phyloP scores from a whole-genome alignment of 2,329 filamentous ascomycete species.

The Paramyrothecium roridum region DNA sequence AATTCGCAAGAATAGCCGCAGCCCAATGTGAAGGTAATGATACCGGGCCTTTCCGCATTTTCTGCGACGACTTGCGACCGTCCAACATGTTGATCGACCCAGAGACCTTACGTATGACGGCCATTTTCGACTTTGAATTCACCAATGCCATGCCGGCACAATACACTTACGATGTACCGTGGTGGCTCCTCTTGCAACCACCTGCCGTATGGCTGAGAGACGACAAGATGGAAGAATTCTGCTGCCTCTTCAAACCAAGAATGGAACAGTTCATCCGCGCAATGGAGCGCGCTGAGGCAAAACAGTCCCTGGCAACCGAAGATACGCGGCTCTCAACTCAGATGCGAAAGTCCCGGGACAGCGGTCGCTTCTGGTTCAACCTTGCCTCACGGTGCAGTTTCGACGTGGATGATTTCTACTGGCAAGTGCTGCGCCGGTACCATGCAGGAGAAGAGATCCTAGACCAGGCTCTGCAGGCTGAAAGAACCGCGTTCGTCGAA shows the following conservation, averaged over 20 bases:
- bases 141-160: slow-evolving; percentile 36
- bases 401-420: slow-evolving; percentile 31
- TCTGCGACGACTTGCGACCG: slow-evolving; percentile 35
- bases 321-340: slow-evolving; percentile 12
- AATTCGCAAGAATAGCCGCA: slow-evolving; percentile 25
- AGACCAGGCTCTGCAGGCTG: too few species aligned
- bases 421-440: slow-evolving; percentile 20
- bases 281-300: slow-evolving; percentile 22
- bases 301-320: not conserved
- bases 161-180: slow-evolving; percentile 32
- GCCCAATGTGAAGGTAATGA: slow-evolving; percentile 24
- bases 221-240: slow-evolving; percentile 15
- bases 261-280: slow-evolving; percentile 33
- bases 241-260: slow-evolving; percentile 22
- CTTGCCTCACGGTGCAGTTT: slow-evolving; percentile 31
- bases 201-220: slow-evolving; percentile 19
- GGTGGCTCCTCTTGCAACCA: slow-evolving; percentile 31
- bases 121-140: slow-evolving; percentile 36
- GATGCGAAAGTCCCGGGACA: slow-evolving; percentile 32
- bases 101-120: slow-evolving; percentile 28
- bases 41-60: slow-evolving; percentile 31
- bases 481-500: too few species aligned
- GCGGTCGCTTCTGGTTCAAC: slow-evolving; percentile 32
- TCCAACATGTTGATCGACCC: slow-evolving; percentile 35
- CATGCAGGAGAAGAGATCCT: too few species aligned